These are phyloP conservation scores for Boletales sp. DNA, from an alignment of 768 basidiomycete genomes.

Conservation along the genomic window DNA sequence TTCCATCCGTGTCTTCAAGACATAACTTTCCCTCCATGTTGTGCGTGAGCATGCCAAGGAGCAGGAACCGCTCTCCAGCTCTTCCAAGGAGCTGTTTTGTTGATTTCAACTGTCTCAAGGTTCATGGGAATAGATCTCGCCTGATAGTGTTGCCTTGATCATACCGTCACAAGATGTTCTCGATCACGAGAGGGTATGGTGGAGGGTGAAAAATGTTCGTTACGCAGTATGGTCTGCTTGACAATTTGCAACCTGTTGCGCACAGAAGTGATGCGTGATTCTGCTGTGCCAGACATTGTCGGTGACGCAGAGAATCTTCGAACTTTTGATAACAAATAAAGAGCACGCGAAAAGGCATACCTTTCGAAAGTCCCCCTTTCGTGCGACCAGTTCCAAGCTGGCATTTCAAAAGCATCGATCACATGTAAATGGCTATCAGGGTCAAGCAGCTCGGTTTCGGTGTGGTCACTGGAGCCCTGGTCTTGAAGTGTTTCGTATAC, in stretches of 20 bases:
- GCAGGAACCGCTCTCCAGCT: conserved; percentile 82
- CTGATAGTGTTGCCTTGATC: conserved; percentile 22
- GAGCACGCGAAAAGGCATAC: conserved; percentile 39
- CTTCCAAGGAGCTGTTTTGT: conserved; percentile 95
- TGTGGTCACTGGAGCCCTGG: conserved; percentile 43
- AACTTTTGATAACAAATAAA: conserved; percentile 8
- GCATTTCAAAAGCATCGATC: conserved; percentile 94
- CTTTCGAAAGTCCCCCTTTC: conserved; percentile 86
- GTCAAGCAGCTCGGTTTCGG: conserved; percentile 65
- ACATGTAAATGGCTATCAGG: conserved; percentile 79
- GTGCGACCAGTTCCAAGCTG: conserved; percentile 84
- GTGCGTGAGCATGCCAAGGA: conserved; percentile 89
- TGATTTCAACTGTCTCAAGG: conserved; percentile 67
- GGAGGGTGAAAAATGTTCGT: conserved; percentile 97
- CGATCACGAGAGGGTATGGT: conserved; percentile 87
- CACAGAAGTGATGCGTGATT: conserved; percentile 73
- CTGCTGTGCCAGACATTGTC: conserved; percentile 78
- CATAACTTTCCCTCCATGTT: conserved; percentile 88
- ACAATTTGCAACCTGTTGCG: conserved; percentile 88
- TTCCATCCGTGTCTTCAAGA: conserved; percentile 91
- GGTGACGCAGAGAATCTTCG: conserved; percentile 46
- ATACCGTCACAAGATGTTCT: conserved; percentile 82
- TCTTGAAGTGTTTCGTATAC: conserved; percentile 76
- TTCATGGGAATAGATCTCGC: conserved; percentile 16
- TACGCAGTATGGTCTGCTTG: conserved; percentile 87